Base-by-base conservation (phyloP, 768 basidiomycete species). In the Hericium alpestre region DNA sequence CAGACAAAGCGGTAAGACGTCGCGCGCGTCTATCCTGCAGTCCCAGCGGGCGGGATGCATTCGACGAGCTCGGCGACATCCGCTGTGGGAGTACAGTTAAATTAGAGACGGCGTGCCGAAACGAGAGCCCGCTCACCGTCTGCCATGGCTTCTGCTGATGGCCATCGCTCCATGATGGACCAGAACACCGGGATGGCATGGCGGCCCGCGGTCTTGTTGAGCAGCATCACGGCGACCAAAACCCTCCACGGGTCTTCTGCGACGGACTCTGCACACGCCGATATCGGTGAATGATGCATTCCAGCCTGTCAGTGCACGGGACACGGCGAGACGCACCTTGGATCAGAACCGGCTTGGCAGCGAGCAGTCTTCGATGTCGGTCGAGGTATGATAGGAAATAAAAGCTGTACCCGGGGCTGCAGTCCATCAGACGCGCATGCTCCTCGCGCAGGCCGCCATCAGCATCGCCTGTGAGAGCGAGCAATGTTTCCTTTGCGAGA, bases 131-230 rank as follows among this genome's bases (percentile, higher is more conserved):
- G 46, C 71, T 22, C 59, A 85, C 87, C 87, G 62, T 76, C 63
- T 13, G 79, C 74, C 46, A 88, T 73, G 7, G 70, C 73, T 55
- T 69, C 70, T 9, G 87, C 77, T 0, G 77, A 82, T 2, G 81
- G 79, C 81, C 84, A 90, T 20, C 68, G 73, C 5, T 66, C 58
- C 15, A 87, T 64, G 25, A 90, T 71, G 20, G 71, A 66, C 75
- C 77, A 79, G 63, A 87, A 86, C 13, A 84, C 72, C 2, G 87
- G 88, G 37, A 86, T 75, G 9, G 86, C 83, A 13, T 74, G 68
- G 62, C 76, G 78, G 13, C 82, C 86, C 0, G 79, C 69, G 0
- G 88, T 87, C 65, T 84, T 83, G 64, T 90, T 90, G 18, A 90
- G 76, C 5, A 90, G 71, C 38, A 77, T 82, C 6, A 80, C 80